phyloP scores from a whole-genome alignment of 148 eudicot species.

The Cornus suecica region DNA sequence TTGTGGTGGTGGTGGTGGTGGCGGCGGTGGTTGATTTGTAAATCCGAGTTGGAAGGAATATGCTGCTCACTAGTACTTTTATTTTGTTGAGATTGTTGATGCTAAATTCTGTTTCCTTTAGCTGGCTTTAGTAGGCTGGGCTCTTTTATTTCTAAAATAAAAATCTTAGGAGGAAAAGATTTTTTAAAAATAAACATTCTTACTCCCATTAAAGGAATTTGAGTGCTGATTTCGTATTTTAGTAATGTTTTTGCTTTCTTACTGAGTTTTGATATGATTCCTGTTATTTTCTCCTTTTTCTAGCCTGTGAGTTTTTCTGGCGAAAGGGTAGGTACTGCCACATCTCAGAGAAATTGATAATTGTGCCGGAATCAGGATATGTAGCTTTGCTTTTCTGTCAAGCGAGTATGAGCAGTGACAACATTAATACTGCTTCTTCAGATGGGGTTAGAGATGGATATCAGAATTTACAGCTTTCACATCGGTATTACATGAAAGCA shows the following conservation, averaged over 20 bases:
- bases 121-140: not conserved
- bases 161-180: not conserved
- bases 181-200: not conserved
- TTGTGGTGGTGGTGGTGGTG: no score
- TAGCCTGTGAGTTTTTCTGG: slow-evolving; percentile 16
- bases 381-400: slow-evolving; percentile 36
- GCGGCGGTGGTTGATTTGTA: no score
- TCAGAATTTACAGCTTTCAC: slow-evolving; percentile 52
- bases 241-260: not conserved
- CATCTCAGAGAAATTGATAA: slow-evolving; percentile 45
- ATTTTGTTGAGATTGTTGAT: not conserved
- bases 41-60: not conserved
- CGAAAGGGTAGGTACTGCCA: slow-evolving; percentile 26
- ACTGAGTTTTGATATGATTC: not conserved
- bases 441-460: slow-evolving; percentile 39
- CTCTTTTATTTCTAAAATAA: not conserved
- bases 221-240: not conserved
- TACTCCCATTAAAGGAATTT: not conserved
- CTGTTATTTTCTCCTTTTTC: not conserved
- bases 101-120: not conserved
- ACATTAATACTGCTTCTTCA: slow-evolving; percentile 35
- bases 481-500: slow-evolving; percentile 48
- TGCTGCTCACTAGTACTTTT: not conserved
- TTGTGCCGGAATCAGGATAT: slow-evolving; percentile 48
- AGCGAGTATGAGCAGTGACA: slow-evolving; percentile 58